Base-by-base conservation (phyloP, 345 rosid genomes). In the Laguncularia racemosa region DNA sequence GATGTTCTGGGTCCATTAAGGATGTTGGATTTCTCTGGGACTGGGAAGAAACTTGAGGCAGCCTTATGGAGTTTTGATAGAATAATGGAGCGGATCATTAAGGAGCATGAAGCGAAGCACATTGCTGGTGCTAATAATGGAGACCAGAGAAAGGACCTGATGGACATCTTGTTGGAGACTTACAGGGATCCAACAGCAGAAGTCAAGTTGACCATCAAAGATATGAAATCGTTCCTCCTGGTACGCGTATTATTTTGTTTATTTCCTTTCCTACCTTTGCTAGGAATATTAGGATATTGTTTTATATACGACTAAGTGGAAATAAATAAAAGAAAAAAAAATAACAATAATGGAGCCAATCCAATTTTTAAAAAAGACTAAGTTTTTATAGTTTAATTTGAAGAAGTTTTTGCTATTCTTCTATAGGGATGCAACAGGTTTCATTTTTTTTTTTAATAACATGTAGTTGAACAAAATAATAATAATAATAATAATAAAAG, bases 1-100 rank as follows among this genome's bases (percentile, higher is more conserved):
- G 84, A 81, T n/a, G 73, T 88, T 14, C 71, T 85, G 62, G 96
- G 96, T 16, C 91, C 89, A 13, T 55, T 85, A 44, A 81, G 67
- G 59, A 52, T 73, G 16, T 43, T 85, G 46, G 91, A 85, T 51
- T 68, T 81, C 60, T 85, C 83, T 0, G 81, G 93, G 44, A 80
- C 74, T 12, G 86, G 89, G 21, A 67, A 69, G 77, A 78, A 64
- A 67, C 64, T 85, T 14, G 61, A 59, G 53, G 71, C 75, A 12
- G 81, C 76, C 0, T 61, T 75, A 62, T 53, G 64, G 65, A 68
- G 69, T 53, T 85, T 61, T 57, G 91, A 85, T 33, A 16, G 55
- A 62, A 51, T 84, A 6, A 54, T 84, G 59, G 89, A 85, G 69
- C 67, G 53, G 67, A 59, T 89, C 53, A 75, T 89, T 50, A 63